These are phyloP conservation scores for Lachnellula hyalina DNA, from an alignment of 2,329 filamentous ascomycete genomes.

Conservation along the genomic window DNA sequence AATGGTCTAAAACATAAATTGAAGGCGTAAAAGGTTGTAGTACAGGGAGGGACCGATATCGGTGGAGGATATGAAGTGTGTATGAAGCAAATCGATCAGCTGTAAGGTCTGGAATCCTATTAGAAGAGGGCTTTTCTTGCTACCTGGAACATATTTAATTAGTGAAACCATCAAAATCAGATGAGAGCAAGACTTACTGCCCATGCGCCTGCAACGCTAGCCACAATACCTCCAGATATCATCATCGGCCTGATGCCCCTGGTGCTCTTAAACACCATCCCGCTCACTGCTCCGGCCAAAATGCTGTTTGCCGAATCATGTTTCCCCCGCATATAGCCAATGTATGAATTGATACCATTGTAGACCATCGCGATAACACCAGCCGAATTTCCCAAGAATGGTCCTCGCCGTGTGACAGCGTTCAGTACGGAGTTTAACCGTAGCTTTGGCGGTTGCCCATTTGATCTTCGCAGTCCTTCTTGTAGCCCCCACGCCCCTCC, in stretches of 20 bases:
- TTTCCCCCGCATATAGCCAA: conserved; percentile 74
- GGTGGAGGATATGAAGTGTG: conserved; percentile 10
- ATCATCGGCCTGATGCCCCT: conserved; percentile 85
- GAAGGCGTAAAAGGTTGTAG: conserved; percentile 25
- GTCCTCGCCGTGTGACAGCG: conserved; percentile 84
- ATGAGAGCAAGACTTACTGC: conserved; percentile 58
- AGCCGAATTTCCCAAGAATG: conserved; percentile 93
- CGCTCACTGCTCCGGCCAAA: conserved; percentile 76
- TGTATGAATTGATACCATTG: conserved; percentile 83
- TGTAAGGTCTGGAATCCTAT: conserved; percentile 4
- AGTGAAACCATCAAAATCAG: conserved; percentile 8
- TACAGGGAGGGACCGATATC: conserved; percentile 22
- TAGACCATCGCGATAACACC: conserved; percentile 95
- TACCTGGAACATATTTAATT: conserved; percentile 34
- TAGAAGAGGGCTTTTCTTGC: conserved; percentile 47
- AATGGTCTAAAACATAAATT: conserved; percentile 30
- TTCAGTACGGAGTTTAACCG: conserved; percentile 92
- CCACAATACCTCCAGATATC: conserved; percentile 88
- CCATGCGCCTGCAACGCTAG: conserved; percentile 79
- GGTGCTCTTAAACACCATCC: conserved; percentile 96
- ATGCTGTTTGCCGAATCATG: conserved; percentile 90
- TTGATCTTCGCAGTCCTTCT: conserved; percentile 80
- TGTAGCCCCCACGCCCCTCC: conserved; percentile 90
- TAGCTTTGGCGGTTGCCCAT: conserved; percentile 76
- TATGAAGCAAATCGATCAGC: conserved; percentile 1